phyloP scores from a whole-genome alignment of 768 basidiomycete species.

The Atractiella rhizophila region DNA sequence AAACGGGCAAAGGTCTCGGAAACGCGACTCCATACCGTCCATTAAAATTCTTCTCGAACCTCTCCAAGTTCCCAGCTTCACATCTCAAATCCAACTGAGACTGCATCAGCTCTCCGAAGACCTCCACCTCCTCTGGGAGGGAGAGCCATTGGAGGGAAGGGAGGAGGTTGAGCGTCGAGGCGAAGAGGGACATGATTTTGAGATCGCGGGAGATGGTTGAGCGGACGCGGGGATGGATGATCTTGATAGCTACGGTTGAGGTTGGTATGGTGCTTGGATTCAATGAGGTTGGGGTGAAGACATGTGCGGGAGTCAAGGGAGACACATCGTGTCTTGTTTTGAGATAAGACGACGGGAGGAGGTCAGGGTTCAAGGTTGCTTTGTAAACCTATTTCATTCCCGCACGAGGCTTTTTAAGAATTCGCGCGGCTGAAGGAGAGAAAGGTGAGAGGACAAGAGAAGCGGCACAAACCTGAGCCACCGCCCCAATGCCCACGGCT shows the following conservation, averaged over 20 bases:
- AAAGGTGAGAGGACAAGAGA: background rate
- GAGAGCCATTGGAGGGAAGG: conserved; percentile 95
- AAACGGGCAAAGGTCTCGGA: conserved; percentile 57
- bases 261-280: conserved; percentile 51
- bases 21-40: conserved; percentile 53
- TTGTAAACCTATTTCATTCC: conserved; percentile 69
- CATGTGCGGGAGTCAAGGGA: conserved; percentile 5
- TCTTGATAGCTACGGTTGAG: conserved; percentile 77
- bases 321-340: conserved; percentile 33
- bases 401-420: too few relatives aligned
- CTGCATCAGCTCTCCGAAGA: conserved; percentile 91
- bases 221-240: conserved; percentile 64
- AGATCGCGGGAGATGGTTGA: conserved; percentile 71
- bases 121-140: conserved; percentile 74
- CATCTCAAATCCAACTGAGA: conserved; percentile 72
- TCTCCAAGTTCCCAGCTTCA: conserved; percentile 63
- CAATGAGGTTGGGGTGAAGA: conserved; percentile 11
- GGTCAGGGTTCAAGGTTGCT: conserved; percentile 54
- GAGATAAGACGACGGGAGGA: conserved; percentile 63
- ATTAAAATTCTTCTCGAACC: conserved; percentile 66
- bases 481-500: conserved; percentile 95
- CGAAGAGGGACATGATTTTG: conserved; percentile 83
- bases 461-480: conserved; percentile 42
- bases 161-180: conserved; percentile 43
- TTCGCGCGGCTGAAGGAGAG: too few relatives aligned